A percentile compares a stretch with the other conserved stretches of the same genome.
phyloP scores from a whole-genome alignment of 1,284 basidiomycete genomes.

The Ceratobasidium sp. region DNA sequence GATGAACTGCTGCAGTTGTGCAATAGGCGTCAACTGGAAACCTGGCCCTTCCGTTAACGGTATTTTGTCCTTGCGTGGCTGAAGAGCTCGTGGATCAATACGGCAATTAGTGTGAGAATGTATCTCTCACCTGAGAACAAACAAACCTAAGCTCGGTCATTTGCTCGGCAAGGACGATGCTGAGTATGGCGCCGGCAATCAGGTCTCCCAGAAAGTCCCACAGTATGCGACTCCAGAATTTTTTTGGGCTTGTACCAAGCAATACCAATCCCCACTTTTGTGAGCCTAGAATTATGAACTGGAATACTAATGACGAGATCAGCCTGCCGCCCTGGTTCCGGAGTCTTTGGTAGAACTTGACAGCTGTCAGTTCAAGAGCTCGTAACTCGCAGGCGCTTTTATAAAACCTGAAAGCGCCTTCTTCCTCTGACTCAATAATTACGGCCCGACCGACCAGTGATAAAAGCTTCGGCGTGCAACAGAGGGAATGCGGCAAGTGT shows the following conservation, averaged over 20 bases:
- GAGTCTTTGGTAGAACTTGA: too few species aligned
- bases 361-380: too few species aligned
- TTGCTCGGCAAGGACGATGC: not conserved
- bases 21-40: not conserved
- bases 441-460: too few species aligned
- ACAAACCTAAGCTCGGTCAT: not conserved
- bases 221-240: not conserved
- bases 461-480: too few species aligned
- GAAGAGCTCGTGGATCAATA: too few species aligned
- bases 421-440: too few species aligned
- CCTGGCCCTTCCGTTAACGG: not conserved
- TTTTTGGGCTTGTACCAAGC: not conserved
- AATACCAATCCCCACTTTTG: too few species aligned
- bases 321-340: too few species aligned
- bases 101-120: not conserved
- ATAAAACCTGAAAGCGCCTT: too few species aligned
- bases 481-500: too few species aligned
- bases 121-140: not conserved
- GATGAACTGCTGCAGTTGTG: constrained; percentile 2
- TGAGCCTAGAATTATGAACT: not conserved
- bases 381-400: too few species aligned
- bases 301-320: not conserved
- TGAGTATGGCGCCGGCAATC: not conserved
- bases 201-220: not conserved
- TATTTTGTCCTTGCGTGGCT: too few species aligned